Evolutionary conservation across 202 grass and related monocot genomes (phyloP).

Genomic region (Carex sylvatica): DNA sequence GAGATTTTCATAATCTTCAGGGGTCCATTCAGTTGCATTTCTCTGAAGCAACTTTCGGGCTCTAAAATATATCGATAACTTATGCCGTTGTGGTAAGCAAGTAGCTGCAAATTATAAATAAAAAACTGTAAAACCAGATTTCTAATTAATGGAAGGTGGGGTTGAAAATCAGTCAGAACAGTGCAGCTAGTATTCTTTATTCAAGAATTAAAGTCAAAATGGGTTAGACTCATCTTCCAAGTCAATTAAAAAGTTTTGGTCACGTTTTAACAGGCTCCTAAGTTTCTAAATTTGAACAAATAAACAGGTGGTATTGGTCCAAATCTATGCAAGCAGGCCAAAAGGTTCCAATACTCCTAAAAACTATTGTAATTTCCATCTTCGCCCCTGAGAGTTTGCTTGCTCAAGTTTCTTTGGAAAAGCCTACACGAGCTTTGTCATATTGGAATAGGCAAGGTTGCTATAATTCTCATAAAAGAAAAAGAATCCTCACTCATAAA

Average conservation of each 20-base stretch:
- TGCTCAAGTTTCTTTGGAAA: no score
- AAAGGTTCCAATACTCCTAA: no score
- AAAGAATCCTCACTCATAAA: neutral
- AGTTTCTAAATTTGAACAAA: neutral
- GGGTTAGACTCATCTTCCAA: neutral
- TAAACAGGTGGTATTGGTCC: neutral
- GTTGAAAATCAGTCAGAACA: slow-evolving; percentile 10
- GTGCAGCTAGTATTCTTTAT: neutral
- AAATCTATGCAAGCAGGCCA: neutral
- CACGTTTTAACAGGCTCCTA: neutral
- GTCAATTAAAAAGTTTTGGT: neutral
- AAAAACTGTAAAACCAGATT: slow-evolving; percentile 21
- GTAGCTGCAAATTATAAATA: slow-evolving; percentile 34
- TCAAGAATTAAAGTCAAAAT: neutral
- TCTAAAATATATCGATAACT: slow-evolving; percentile 40
- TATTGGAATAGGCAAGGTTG: neutral
- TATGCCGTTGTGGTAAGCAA: slow-evolving; percentile 62
- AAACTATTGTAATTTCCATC: neutral
- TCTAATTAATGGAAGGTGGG: neutral
- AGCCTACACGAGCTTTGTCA: no score
- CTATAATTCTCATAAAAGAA: neutral
- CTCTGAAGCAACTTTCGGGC: slow-evolving; percentile 42
- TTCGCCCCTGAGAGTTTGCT: no score
- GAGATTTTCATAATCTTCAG: slow-evolving; percentile 32
- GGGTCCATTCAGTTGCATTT: slow-evolving; percentile 48